Percentiles rank a stretch among this genome's conserved stretches.
These are phyloP conservation scores for Calocera viscosa DNA, from an alignment of 768 basidiomycete species.

Conservation along the genomic window DNA sequence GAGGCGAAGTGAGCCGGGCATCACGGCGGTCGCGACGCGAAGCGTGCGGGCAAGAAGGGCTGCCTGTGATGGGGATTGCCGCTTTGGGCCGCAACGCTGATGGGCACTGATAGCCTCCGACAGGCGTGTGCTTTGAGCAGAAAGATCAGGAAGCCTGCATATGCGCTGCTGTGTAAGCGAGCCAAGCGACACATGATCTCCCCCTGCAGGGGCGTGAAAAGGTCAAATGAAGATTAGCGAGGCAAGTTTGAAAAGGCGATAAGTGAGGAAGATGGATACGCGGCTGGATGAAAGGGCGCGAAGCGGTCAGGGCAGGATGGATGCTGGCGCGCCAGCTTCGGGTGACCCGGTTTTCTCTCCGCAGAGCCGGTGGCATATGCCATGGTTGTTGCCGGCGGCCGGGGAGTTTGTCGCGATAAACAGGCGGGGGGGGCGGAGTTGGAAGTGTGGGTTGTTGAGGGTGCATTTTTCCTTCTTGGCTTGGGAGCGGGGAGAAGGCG, in stretches of 20 bases:
- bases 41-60: neutral
- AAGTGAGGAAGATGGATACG: neutral
- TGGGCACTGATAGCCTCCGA: neutral
- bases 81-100: neutral
- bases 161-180: neutral
- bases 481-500: neutral
- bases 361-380: neutral
- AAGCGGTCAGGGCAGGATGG: too few species aligned
- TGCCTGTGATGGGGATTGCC: neutral
- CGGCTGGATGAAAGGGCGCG: neutral
- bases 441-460: neutral
- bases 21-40: neutral
- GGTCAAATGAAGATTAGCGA: neutral
- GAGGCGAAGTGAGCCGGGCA: neutral
- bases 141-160: neutral
- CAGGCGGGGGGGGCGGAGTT: neutral
- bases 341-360: neutral
- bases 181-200: neutral
- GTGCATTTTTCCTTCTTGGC: neutral
- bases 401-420: neutral
- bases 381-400: neutral
- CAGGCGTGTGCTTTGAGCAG: neutral
- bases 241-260: neutral
- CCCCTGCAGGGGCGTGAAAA: too few species aligned
- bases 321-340: too few species aligned